These are phyloP conservation scores for Auricularia sp. DNA, from an alignment of 768 basidiomycete genomes.

Conservation along the genomic window DNA sequence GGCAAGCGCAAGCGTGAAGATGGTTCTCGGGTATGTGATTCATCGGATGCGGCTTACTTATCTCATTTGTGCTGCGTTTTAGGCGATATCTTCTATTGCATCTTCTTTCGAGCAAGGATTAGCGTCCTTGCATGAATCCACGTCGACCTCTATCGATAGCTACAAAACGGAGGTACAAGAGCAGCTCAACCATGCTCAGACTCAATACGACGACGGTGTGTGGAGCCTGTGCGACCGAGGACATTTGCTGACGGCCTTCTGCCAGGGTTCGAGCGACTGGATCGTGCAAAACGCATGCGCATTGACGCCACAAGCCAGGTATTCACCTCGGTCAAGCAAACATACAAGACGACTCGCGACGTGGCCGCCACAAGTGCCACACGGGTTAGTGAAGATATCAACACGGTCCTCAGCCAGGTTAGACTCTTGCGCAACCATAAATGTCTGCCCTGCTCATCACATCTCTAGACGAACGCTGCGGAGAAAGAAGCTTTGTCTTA, in stretches of 20 bases:
- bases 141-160: conserved; percentile 1
- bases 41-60: conserved; percentile 10
- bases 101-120: conserved; percentile 3
- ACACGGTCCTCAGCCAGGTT: neutral
- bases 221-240: neutral
- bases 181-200: conserved; percentile 34
- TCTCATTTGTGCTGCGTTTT: neutral
- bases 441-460: neutral
- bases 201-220: conserved; percentile 38
- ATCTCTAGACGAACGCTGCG: neutral
- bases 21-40: conserved; percentile 41
- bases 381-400: conserved; percentile 21
- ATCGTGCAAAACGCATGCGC: conserved; percentile 57
- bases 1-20: conserved; percentile 48
- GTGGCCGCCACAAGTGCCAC: conserved; percentile 34
- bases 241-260: neutral
- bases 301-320: conserved; percentile 36
- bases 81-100: conserved; percentile 2
- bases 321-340: conserved; percentile 22
- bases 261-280: conserved; percentile 52
- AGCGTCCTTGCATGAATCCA: neutral
- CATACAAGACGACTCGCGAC: conserved; percentile 34
- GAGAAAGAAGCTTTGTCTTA: neutral
- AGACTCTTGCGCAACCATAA: neutral
- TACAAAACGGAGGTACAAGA: conserved; percentile 4